Evolutionary conservation across 2,329 filamentous ascomycete genomes (phyloP), one percentile per base, ranked within the genome.

Genomic region (Xylaria sp.): DNA sequence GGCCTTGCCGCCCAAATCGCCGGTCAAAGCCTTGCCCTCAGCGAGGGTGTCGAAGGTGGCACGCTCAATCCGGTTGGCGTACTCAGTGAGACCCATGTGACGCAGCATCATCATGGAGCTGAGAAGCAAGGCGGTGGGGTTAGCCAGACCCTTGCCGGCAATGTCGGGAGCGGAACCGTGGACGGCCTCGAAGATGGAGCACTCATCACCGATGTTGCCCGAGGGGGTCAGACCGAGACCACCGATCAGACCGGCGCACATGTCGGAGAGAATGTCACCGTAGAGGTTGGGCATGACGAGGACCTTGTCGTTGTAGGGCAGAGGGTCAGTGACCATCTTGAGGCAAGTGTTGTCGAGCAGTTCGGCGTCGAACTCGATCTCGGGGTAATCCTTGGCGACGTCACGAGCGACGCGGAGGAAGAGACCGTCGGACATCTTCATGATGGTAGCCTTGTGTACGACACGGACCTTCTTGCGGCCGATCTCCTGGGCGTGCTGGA

Each of bases 341-440:
- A 99, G 84, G 87, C 95, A 99, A 73, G 94, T 95, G 87, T 99
- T 99, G 87, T 99, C 95, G 73, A 99, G 90, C 70, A 99, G 88
- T 87, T 99, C 95, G 73, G 92, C 92, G 77, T 98, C 94, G 78
- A 99, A 98, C 83, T 97, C 92, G 75, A 99, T 92, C 73, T 89
- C 85, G 68, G 95, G 95, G 87, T 92, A 99, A 77, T 98, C 94
- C 88, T 96, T 96, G 79, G 92, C 86, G 71, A 99, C 88, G 66
- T 95, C 87, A 71, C 89, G 84, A 72, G 90, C 95, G 67, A 91
- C 92, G 80, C 87, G 91, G 72, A 99, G 87, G 89, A 99, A 99
- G 66, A 99, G 92, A 83, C 95, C 95, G 79, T 99, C 95, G 77
- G 91, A 94, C 92, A 97, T 96, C 89, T 99, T 99, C 95, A 99